Base-by-base conservation (phyloP, 768 basidiomycete genomes). In the Candolleomyces eurysporus region DNA sequence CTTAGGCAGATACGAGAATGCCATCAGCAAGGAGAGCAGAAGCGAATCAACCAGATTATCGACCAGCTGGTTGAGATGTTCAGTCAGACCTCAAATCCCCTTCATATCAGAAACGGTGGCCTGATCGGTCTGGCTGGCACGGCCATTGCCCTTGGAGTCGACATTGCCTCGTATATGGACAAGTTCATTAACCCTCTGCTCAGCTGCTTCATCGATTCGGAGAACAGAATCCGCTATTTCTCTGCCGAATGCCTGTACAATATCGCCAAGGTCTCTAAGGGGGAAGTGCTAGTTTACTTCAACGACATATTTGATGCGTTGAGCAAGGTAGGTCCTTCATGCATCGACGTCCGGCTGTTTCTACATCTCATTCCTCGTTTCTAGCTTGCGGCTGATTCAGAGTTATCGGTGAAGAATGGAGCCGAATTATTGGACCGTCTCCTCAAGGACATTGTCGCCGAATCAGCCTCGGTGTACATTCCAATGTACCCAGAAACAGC, bases 181-280 rank as follows among this genome's bases (percentile, higher is more conserved):
- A 90, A 89, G 67, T 97, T 99, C 70, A 84, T 97, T 40, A 88
- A 90, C 48, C 90, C 93, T 2, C 82, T 99, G 36, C 83, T 98
- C 30, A 84, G 85, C 57, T 97, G 96, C 75, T 97, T 99, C 74
- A 86, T 89, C 63, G 97, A 99, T 72, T 82, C 90, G 2, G 96
- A 98, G 79, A 94, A 92, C 75, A 84, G 94, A 70, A 94, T 98
- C 62, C 86, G 94, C 48, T 99, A 98, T 76, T 98, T 97, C 78
- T 96, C 96, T 5, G 96, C 94, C 26, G 97, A 99, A 72, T 96
- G 95, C 69, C 77, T 99, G 64, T 99, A 99, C 78, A 99, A 99
- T 76, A 96, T 99, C 64, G 93, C 92, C 30, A 94, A 96, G 74
- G 96, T 97, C 16, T 96, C 95, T 36, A 96, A 97, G 68, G 97